Conservation (phyloP, 495 filamentous ascomycete genomes). For the Clavariopsis aquatica region DNA sequence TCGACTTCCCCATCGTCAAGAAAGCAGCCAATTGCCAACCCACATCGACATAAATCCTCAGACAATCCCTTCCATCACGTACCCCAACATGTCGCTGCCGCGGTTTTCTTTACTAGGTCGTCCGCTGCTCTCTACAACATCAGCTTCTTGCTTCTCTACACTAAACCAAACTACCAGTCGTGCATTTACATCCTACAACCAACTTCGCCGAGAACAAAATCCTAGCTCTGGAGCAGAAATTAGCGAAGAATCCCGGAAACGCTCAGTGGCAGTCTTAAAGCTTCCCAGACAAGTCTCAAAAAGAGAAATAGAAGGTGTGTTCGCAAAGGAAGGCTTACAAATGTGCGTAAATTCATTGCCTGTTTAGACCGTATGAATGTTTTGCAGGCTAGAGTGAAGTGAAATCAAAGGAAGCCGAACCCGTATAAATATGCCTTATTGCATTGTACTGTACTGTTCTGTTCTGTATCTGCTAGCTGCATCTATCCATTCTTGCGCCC, state of each 20-base stretch:
- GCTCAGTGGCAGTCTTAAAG: conserved; percentile 3
- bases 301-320: neutral
- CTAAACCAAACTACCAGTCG: neutral
- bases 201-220: neutral
- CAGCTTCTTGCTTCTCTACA: neutral
- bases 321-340: conserved; percentile 1
- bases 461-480: too few species aligned
- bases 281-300: neutral
- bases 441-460: too few species aligned
- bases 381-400: too few species aligned
- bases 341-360: conserved; percentile 8
- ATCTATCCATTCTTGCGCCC: too few species aligned
- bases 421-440: too few species aligned
- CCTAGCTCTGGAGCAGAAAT: neutral
- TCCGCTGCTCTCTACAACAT: neutral
- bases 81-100: neutral
- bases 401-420: too few species aligned
- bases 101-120: conserved; percentile 1
- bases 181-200: neutral
- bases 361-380: too few species aligned
- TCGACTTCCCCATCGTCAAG: neutral
- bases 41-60: neutral
- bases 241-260: neutral
- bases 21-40: neutral
- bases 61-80: too few species aligned